Percentiles rank a stretch among this genome's conserved stretches.
These are phyloP conservation scores for Alternaria sp. DNA, from an alignment of 2,329 filamentous ascomycete species.

Conservation along the genomic window DNA sequence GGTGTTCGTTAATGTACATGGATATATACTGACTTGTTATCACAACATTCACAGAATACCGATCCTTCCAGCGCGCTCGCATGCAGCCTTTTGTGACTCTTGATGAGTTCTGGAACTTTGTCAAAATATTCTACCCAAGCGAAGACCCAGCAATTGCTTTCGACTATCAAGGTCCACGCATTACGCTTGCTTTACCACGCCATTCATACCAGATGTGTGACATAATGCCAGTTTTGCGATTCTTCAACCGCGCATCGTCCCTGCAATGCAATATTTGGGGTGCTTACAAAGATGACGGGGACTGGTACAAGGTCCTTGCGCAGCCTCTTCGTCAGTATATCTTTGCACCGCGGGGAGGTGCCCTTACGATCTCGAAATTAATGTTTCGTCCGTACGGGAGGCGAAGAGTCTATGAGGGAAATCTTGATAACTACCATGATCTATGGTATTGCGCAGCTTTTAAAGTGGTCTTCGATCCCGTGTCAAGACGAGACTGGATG, in stretches of 20 bases:
- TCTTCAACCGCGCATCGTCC: neutral
- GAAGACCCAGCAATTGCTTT: neutral
- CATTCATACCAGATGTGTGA: neutral
- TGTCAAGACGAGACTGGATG: neutral
- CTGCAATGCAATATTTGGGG: neutral
- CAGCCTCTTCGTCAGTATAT: neutral
- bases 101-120: neutral
- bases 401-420: neutral
- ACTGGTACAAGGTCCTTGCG: too few species aligned
- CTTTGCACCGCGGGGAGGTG: neutral
- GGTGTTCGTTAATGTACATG: neutral
- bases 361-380: neutral
- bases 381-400: neutral
- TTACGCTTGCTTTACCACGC: neutral
- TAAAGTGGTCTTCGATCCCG: fast-evolving
- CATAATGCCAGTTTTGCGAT: neutral
- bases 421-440: neutral
- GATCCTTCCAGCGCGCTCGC: neutral
- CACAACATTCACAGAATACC: neutral
- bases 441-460: neutral
- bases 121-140: neutral
- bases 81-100: neutral
- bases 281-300: too few species aligned
- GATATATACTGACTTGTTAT: neutral
- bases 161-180: fast-evolving